phyloP scores from a whole-genome alignment of 1,284 basidiomycete genomes.

The Coriolopsis trogii region DNA sequence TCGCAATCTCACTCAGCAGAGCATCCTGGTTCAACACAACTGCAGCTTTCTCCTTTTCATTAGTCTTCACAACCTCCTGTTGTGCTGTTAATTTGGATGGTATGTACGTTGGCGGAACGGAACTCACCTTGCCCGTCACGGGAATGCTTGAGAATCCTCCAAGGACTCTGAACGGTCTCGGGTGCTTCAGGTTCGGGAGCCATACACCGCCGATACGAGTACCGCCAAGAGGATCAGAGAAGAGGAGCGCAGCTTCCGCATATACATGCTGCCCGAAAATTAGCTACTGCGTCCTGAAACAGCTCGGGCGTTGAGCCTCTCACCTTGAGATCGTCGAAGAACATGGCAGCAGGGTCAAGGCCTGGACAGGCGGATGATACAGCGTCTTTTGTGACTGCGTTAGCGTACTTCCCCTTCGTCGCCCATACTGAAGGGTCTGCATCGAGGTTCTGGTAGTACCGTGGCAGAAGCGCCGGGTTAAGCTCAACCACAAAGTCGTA shows the following conservation, averaged over 20 bases:
- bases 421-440: conserved; percentile 50
- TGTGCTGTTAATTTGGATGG: neutral
- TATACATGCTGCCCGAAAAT: conserved; percentile 60
- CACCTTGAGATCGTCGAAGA: conserved; percentile 76
- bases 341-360: conserved; percentile 80
- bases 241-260: conserved; percentile 80
- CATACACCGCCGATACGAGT: conserved; percentile 82
- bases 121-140: conserved; percentile 36
- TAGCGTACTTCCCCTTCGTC: conserved; percentile 51
- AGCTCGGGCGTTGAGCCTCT: conserved; percentile 20
- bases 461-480: conserved; percentile 63
- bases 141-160: conserved; percentile 79
- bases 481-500: conserved; percentile 89
- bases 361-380: conserved; percentile 53
- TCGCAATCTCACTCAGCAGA: conserved; percentile 77
- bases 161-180: conserved; percentile 78
- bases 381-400: conserved; percentile 38
- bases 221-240: conserved; percentile 87
- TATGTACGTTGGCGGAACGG: neutral
- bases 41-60: conserved; percentile 58
- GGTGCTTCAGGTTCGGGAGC: conserved; percentile 70
- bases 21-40: conserved; percentile 75
- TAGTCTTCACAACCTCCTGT: conserved; percentile 27
- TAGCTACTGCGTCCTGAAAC: neutral
- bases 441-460: conserved; percentile 72